A percentile compares a stretch with the other conserved stretches of the same genome.
phyloP scores from a whole-genome alignment of 441 rosid genomes.

The Sinapis alba region DNA sequence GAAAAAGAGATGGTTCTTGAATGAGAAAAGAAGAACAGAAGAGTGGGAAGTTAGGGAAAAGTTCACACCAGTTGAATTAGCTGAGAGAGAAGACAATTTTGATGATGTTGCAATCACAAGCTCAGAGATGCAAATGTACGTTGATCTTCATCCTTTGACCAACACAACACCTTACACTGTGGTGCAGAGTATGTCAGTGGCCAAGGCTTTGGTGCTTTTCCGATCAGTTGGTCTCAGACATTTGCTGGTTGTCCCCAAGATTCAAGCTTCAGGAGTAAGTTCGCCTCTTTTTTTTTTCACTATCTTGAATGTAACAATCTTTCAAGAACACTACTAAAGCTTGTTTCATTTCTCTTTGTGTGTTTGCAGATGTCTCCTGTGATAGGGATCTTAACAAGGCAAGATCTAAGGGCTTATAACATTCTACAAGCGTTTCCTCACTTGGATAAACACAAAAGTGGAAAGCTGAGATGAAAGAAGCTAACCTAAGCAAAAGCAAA shows the following conservation, averaged over 20 bases:
- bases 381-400: conserved; percentile 84
- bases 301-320: conserved; percentile 1
- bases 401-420: conserved; percentile 74
- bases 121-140: conserved; percentile 76
- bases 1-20: neutral
- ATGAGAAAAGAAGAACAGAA: conserved; percentile 54
- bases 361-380: conserved; percentile 64
- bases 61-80: conserved; percentile 74
- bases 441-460: conserved; percentile 51
- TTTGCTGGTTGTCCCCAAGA: conserved; percentile 72
- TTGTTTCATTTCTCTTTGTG: neutral
- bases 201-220: conserved; percentile 85
- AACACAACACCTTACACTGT: conserved; percentile 89
- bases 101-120: conserved; percentile 68
- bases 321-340: conserved; percentile 13
- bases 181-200: conserved; percentile 82
- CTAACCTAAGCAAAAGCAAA: neutral
- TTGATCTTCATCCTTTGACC: conserved; percentile 86
- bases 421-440: conserved; percentile 80
- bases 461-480: conserved; percentile 21
- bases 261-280: conserved; percentile 83
- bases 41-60: conserved; percentile 81
- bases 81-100: conserved; percentile 69
- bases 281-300: neutral
- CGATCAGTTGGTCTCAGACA: conserved; percentile 82